Percentiles rank a stretch among this genome's conserved stretches.
These are phyloP conservation scores for Malassezia yamatoensis DNA, from an alignment of 1,284 basidiomycete species.

Conservation along the genomic window DNA sequence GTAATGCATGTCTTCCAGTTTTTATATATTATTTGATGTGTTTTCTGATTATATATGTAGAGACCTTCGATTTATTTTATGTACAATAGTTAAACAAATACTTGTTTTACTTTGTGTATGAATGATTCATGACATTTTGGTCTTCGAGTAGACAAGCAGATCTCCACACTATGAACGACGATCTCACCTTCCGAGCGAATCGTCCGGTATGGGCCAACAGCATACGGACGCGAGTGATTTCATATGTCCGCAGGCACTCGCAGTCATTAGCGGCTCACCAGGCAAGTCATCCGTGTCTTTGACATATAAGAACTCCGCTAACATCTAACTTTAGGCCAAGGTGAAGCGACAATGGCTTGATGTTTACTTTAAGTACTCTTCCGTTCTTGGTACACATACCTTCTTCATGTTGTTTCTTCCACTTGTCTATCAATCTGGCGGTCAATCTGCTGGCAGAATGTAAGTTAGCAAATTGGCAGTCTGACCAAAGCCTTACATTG, in stretches of 20 bases:
- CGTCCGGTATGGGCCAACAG: background rate
- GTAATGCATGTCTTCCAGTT: no score
- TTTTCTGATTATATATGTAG: no score
- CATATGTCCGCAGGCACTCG: background rate
- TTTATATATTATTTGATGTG: no score
- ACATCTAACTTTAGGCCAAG: background rate
- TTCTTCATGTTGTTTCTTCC: conserved; percentile 89
- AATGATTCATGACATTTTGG: no score
- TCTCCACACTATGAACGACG: background rate
- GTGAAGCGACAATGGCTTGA: conserved; percentile 58
- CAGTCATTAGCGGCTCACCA: background rate
- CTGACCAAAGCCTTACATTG: conserved; percentile 46
- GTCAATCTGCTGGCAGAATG: conserved; percentile 62
- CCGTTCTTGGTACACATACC: conserved; percentile 68
- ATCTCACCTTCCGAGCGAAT: background rate
- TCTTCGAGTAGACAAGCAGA: background rate
- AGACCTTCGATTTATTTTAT: no score
- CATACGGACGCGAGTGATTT: background rate
- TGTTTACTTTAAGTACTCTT: conserved; percentile 79
- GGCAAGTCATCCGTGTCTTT: background rate
- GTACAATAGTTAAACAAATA: no score
- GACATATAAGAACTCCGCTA: background rate
- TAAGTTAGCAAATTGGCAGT: conserved; percentile 49
- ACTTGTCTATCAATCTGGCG: conserved; percentile 75
- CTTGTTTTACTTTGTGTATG: no score